Conservation (phyloP, 2,329 filamentous ascomycete species). For the Sclerotinia subarctica region DNA sequence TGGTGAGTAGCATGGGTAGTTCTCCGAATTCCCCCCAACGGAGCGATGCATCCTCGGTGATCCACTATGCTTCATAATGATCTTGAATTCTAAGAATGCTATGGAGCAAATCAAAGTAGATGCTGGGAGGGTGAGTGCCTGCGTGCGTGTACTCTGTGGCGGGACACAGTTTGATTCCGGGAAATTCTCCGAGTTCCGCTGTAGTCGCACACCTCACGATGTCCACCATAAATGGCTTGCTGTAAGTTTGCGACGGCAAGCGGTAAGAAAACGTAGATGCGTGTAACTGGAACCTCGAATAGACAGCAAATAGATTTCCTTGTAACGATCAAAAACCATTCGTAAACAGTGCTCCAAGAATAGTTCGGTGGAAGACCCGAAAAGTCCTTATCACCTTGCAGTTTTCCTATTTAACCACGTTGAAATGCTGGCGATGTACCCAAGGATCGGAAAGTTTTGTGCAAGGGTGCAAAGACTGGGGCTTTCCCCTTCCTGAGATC, state of each 20-base stretch:
- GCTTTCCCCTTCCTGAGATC: neutral
- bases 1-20: slow-evolving; percentile 12
- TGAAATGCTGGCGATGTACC: slow-evolving; percentile 1
- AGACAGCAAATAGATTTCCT: neutral
- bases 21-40: slow-evolving; percentile 12
- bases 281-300: slow-evolving; percentile 18
- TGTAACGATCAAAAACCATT: neutral
- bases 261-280: slow-evolving; percentile 13
- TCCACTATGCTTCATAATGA: neutral
- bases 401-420: slow-evolving; percentile 1
- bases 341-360: slow-evolving; percentile 13
- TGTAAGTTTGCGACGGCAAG: slow-evolving; percentile 17
- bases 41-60: neutral
- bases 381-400: neutral
- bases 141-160: slow-evolving; percentile 1
- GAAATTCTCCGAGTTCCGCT: slow-evolving; percentile 15
- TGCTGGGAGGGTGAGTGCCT: neutral
- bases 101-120: neutral
- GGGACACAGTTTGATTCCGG: slow-evolving; percentile 16
- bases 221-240: slow-evolving; percentile 10
- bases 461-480: neutral
- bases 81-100: neutral
- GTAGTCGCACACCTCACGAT: slow-evolving; percentile 5
- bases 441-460: slow-evolving; percentile 11
- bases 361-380: neutral